phyloP scores from a whole-genome alignment of 345 rosid species.

The Linum usitatissimum region DNA sequence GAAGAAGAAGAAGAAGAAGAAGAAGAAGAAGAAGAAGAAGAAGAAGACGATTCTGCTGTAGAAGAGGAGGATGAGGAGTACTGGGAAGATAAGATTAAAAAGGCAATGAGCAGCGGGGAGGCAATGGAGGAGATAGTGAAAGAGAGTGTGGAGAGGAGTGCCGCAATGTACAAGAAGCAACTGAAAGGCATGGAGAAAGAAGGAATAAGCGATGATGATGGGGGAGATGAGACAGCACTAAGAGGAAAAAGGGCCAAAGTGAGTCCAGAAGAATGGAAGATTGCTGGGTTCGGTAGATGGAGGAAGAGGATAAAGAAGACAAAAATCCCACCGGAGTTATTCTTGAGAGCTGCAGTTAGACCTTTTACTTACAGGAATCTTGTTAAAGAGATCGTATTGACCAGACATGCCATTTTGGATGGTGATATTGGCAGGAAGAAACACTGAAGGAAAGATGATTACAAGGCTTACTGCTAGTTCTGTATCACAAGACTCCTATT shows the following conservation, averaged over 20 bases:
- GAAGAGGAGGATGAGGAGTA: slow-evolving; percentile 9
- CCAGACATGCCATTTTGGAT: slow-evolving; percentile 88
- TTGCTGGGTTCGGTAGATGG: slow-evolving; percentile 62
- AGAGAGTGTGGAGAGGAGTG: slow-evolving; percentile 41
- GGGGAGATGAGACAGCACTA: slow-evolving; percentile 55
- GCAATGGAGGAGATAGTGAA: slow-evolving; percentile 66
- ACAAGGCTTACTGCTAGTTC: no score
- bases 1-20: slow-evolving; percentile 25
- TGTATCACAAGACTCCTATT: no score
- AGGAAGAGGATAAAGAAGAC: slow-evolving; percentile 64
- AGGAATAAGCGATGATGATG: slow-evolving; percentile 10
- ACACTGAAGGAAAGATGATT: background rate
- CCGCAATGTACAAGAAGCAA: slow-evolving; percentile 42
- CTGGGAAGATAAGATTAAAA: slow-evolving; percentile 66
- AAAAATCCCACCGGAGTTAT: slow-evolving; percentile 71
- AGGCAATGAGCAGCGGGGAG: slow-evolving; percentile 52
- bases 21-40: slow-evolving; percentile 42
- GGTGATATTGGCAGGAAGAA: slow-evolving; percentile 61
- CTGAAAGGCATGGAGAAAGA: slow-evolving; percentile 29
- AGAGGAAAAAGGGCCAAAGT: slow-evolving; percentile 68
- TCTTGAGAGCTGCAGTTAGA: slow-evolving; percentile 70
- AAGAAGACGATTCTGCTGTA: background rate
- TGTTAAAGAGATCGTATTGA: slow-evolving; percentile 87
- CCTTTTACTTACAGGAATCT: slow-evolving; percentile 87
- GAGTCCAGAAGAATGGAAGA: slow-evolving; percentile 69